These are phyloP conservation scores for Nicotiana undulata DNA, from an alignment of 257 asterid species.

Conservation along the genomic window DNA sequence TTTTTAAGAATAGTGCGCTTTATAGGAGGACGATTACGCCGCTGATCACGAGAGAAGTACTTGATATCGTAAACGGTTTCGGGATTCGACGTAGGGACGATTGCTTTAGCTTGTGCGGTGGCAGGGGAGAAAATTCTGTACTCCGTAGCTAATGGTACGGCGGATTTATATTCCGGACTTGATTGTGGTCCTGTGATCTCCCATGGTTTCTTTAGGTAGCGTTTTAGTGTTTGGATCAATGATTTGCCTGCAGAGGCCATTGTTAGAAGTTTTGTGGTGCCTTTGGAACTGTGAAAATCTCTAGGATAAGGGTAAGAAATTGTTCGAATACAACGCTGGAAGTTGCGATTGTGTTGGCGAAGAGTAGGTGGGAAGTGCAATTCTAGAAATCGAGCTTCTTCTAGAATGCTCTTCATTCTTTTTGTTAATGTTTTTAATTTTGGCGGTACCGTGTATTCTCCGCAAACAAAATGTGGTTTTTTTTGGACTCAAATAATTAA, in stretches of 20 bases:
- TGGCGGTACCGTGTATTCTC: too few species aligned
- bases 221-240: slow-evolving; percentile 50
- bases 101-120: slow-evolving; percentile 46
- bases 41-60: slow-evolving; percentile 82
- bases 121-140: slow-evolving; percentile 77
- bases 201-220: slow-evolving; percentile 86
- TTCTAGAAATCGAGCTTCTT: neutral
- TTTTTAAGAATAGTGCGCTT: slow-evolving; percentile 65
- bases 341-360: neutral
- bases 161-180: slow-evolving; percentile 43
- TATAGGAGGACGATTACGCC: slow-evolving; percentile 82
- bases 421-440: too few species aligned
- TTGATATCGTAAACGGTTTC: slow-evolving; percentile 89
- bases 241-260: slow-evolving; percentile 65
- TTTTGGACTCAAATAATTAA: too few species aligned
- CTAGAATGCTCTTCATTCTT: too few species aligned
- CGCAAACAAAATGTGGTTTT: too few species aligned
- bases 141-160: slow-evolving; percentile 80
- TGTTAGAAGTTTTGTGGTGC: neutral
- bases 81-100: slow-evolving; percentile 69
- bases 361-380: neutral
- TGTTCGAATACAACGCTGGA: too few species aligned
- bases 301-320: too few species aligned
- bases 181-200: slow-evolving; percentile 67
- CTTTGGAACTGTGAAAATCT: too few species aligned